phyloP scores from a whole-genome alignment of 768 basidiomycete genomes.

The Tylopilus sp. region DNA sequence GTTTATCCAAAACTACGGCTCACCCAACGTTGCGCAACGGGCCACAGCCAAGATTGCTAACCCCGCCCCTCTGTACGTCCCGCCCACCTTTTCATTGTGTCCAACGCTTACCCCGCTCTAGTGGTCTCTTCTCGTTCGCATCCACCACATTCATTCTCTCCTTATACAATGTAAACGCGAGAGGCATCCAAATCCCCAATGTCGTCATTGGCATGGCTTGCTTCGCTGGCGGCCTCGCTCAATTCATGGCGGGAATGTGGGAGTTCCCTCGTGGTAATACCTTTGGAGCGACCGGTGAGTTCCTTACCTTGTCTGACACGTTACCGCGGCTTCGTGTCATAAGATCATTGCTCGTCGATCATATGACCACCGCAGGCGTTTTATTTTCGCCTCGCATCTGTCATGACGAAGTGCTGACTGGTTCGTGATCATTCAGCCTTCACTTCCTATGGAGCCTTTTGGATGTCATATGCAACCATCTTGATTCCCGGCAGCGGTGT shows the following conservation, averaged over 20 bases:
- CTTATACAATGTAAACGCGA: conserved; percentile 61
- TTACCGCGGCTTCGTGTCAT: not conserved
- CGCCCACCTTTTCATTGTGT: not conserved
- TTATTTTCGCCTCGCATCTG: not conserved
- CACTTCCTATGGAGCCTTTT: conserved; percentile 82
- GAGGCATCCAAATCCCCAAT: conserved; percentile 56
- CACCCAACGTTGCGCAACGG: conserved; percentile 23
- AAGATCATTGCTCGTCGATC: not conserved
- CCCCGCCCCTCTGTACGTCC: conserved; percentile 40
- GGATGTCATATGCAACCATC: conserved; percentile 79
- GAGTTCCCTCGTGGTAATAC: conserved; percentile 67
- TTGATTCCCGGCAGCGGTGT: conserved; percentile 70
- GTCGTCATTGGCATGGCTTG: conserved; percentile 84
- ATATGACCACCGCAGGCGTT: not conserved
- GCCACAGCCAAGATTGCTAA: conserved; percentile 46
- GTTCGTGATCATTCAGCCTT: conserved; percentile 48
- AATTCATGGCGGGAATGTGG: conserved; percentile 91
- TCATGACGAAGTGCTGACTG: not conserved
- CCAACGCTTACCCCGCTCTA: conserved; percentile 22
- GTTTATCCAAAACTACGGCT: conserved; percentile 14
- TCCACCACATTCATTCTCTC: conserved; percentile 81
- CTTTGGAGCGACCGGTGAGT: conserved; percentile 67
- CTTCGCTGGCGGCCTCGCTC: conserved; percentile 79
- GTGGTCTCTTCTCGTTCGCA: conserved; percentile 80
- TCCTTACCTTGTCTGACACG: not conserved